Base-by-base conservation (phyloP, 164 flowering plant species). In the Berberis thunbergii region DNA sequence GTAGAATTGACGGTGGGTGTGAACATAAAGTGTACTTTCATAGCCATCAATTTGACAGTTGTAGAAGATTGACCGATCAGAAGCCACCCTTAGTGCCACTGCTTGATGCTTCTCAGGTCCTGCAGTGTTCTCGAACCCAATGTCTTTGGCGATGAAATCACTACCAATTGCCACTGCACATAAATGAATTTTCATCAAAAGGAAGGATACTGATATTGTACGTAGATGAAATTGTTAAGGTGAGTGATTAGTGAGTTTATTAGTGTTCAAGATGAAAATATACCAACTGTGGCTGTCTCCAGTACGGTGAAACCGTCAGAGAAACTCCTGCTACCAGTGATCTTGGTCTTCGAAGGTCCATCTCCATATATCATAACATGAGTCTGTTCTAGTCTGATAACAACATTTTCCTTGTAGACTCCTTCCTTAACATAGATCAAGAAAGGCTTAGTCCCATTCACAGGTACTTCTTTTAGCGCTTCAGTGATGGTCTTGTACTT, bases 361-460 rank as follows among this genome's bases (percentile, higher is more conserved):
- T 84, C 89, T 6, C 89, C 89, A 49, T 74, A 74, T 70, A 84
- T 76, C 61, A 70, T 62, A 10, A 82, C 68, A n/a, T 78, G 70
- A 1, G 50, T 44, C 64, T 9, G 40, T 1, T 65, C 48, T 69
- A 64, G 71, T 1, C 46, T n/a, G 1, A 82, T 59, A 0, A 7
- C 26, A 1, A 80, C 66, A 5, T 65, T 43, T 66, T 84, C 89
- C 4, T 63, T 3, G 45, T 84, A 82, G n/a, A 75, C 45, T 7
- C 86, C 86, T 0, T 81, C 80, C 77, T 84, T 84, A 1, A 84
- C 81, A 57, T 84, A 73, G 52, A 81, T 81, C 1, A 84, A 72
- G 38, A 56, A 79, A 44, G 76, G 64, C 4, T 49, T 57, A 46
- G 26, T 26, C 26, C 40, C 38, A 41, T 69, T 64, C 57, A 72